phyloP scores from a whole-genome alignment of 768 basidiomycete species.

The Agrocybe chaxingu region DNA sequence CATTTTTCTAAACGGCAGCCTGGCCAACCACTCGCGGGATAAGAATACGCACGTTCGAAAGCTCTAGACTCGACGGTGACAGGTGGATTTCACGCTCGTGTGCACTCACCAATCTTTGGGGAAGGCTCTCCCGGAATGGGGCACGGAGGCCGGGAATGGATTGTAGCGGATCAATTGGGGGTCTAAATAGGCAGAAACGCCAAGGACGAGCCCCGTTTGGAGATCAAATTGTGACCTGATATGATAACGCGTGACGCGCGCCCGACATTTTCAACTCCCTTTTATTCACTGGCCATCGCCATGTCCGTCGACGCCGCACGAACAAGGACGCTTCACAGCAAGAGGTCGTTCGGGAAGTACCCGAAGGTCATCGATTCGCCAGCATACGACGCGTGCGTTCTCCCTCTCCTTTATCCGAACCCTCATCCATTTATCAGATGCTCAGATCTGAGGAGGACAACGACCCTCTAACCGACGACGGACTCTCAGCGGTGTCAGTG shows the following conservation, averaged over 20 bases:
- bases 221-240: not conserved
- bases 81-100: no score
- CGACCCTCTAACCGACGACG: constrained; percentile 80
- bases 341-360: constrained; percentile 70
- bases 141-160: no score
- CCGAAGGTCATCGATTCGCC: constrained; percentile 64
- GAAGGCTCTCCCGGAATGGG: no score
- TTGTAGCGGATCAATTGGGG: no score
- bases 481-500: constrained; percentile 47
- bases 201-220: not conserved
- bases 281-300: not conserved
- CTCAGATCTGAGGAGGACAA: constrained; percentile 83
- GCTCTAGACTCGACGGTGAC: no score
- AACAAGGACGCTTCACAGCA: constrained; percentile 46
- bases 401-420: not conserved
- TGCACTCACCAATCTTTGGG: no score
- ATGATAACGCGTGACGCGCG: not conserved
- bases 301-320: constrained; percentile 28
- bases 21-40: no score
- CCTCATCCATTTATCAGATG: constrained; percentile 14
- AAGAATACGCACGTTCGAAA: no score
- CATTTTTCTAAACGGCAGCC: no score
- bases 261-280: not conserved
- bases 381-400: constrained; percentile 68
- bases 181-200: not conserved